Evolutionary conservation across 2,329 filamentous ascomycete genomes (phyloP).

Genomic region (Cercospora zeina): DNA sequence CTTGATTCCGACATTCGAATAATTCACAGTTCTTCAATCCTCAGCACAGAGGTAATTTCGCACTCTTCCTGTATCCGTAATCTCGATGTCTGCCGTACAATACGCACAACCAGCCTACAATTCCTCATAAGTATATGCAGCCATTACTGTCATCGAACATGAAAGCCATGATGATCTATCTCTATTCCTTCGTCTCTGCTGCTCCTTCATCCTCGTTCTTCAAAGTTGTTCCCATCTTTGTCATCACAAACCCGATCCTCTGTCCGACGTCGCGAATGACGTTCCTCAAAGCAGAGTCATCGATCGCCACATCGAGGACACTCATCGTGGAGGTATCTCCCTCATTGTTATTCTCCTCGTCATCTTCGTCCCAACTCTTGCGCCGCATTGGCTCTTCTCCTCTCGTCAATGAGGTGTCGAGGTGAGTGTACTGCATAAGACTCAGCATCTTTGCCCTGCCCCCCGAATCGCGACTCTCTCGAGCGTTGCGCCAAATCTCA

Average conservation of each 20-base stretch:
- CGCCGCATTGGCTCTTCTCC: neutral
- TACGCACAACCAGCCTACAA: neutral
- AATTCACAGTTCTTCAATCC: no score
- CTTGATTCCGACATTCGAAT: neutral
- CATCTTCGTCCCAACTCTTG: conserved; percentile 3
- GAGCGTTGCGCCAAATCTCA: conserved; percentile 35
- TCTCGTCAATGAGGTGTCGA: conserved; percentile 46
- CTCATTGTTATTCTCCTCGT: conserved; percentile 31
- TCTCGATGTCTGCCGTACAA: neutral
- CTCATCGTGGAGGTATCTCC: conserved; percentile 36
- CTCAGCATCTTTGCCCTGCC: conserved; percentile 50
- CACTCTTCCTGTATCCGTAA: neutral
- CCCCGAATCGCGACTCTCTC: conserved; percentile 37
- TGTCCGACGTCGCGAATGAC: conserved; percentile 51
- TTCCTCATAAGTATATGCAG: neutral
- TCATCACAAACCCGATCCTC: conserved; percentile 53
- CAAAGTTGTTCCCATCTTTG: conserved; percentile 42
- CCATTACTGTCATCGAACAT: neutral
- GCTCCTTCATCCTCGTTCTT: conserved; percentile 3
- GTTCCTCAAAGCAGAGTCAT: conserved; percentile 54
- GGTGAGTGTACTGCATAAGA: conserved; percentile 58
- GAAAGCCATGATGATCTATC: neutral
- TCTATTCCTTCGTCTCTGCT: neutral
- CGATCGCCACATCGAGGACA: conserved; percentile 43
- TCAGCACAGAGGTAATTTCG: neutral